Evolutionary conservation across 176 grass and related monocot species (phyloP), one percentile per base, ranked within the genome.

Genomic region (Avena atlantica): DNA sequence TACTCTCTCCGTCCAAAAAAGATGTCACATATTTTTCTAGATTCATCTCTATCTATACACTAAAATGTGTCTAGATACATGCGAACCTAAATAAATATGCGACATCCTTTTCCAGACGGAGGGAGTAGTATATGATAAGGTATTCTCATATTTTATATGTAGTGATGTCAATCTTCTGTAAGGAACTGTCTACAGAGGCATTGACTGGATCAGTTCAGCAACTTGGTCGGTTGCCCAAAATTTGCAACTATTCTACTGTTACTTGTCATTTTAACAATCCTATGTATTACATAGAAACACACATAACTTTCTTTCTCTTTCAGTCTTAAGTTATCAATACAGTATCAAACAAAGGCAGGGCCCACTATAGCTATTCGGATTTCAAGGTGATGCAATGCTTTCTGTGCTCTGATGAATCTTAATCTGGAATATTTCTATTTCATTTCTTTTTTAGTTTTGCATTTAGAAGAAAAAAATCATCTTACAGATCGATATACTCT

Each of bases 261-360:
- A 77, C 42, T 84, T 51, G 59, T 76, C 45, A 36, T 53, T 17
- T 76, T 75, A 45, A 85, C 24, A 51, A 61, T 65, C 25, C 50
- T 84, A 51, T 52, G 80, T 55, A 69, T 53, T 19, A 40, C 66
- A 53, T 42, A 42, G 52, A 12, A 74, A 48, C 45, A 48, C 45
- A 10, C 45, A 48, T 48, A 48, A 10, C 9, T 48, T 48, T 48
- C 45, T 48, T 48, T 11, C 45, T 10, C 45, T 48, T 48, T 48
- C 45, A 9, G 45, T 48, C 45, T 48, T 48, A 40, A 52, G 74
- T 65, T 65, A 65, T 65, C 9, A 29, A 34, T 34, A 34, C 31
- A 34, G 31, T 34, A 34, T 34, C 31, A 34, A 34, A 65, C 29
- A 0, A 57, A 19, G 15, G 27, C 12, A 7, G 23, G 79, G 29